Percentiles rank a stretch among this genome's conserved stretches.
phyloP scores from a whole-genome alignment of 202 grass and related monocot genomes.

The Alloteropsis angusta region DNA sequence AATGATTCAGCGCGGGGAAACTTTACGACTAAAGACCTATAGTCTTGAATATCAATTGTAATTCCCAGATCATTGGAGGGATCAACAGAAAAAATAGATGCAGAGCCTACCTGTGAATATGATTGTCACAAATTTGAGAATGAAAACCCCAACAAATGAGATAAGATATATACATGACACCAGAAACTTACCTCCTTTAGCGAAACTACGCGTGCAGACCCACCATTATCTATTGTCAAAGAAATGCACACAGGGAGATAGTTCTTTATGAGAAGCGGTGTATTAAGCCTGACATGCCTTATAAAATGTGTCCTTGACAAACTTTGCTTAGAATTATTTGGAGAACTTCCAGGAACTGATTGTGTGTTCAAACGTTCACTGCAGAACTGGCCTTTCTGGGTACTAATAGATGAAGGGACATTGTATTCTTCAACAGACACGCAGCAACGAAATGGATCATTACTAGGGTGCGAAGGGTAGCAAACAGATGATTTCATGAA shows the following conservation, averaged over 20 bases:
- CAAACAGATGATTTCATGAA: conserved; percentile 96
- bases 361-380: conserved; percentile 36
- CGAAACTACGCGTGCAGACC: conserved; percentile 49
- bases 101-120: conserved; percentile 57
- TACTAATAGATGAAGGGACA: conserved; percentile 40
- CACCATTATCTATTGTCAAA: conserved; percentile 76
- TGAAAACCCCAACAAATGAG: conserved; percentile 13
- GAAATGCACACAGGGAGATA: conserved; percentile 75
- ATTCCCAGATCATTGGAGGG: conserved; percentile 83
- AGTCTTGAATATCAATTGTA: conserved; percentile 71
- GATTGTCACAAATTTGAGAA: conserved; percentile 23
- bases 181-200: conserved; percentile 69
- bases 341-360: conserved; percentile 19
- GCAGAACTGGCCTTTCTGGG: conserved; percentile 27
- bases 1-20: conserved; percentile 80
- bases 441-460: conserved; percentile 90
- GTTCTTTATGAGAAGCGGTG: conserved; percentile 84
- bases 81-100: conserved; percentile 78
- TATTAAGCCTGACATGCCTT: conserved; percentile 68
- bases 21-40: conserved; percentile 49
- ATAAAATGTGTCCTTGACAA: conserved; percentile 56
- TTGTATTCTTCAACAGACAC: conserved; percentile 86
- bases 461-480: conserved; percentile 89
- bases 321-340: conserved; percentile 36
- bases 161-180: conserved; percentile 21